A percentile compares a stretch with the other conserved stretches of the same genome.
Conservation (phyloP, 768 basidiomycete genomes). For the Suillus paluster region DNA sequence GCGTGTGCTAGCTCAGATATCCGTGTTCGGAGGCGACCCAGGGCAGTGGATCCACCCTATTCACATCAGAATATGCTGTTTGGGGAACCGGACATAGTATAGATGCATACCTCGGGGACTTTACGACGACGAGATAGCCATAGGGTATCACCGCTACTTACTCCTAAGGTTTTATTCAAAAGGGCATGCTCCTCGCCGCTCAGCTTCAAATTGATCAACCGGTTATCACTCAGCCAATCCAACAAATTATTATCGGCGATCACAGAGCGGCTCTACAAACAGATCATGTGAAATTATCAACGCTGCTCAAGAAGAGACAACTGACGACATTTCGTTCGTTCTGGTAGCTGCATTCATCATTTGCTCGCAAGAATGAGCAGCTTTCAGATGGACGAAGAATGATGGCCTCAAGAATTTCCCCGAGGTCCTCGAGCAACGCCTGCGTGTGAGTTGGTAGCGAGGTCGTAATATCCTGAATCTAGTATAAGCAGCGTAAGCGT, state of each 20-base stretch:
- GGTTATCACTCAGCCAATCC: slow-evolving; percentile 51
- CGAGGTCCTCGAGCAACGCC: slow-evolving; percentile 25
- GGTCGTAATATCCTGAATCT: slow-evolving; percentile 41
- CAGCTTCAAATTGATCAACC: slow-evolving; percentile 22
- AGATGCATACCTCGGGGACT: slow-evolving; percentile 52
- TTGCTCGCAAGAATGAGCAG: slow-evolving; percentile 33
- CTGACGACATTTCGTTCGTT: slow-evolving; percentile 33
- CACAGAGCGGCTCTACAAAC: slow-evolving; percentile 50
- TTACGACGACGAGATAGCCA: slow-evolving; percentile 60
- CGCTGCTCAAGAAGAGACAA: slow-evolving; percentile 5
- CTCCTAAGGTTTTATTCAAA: slow-evolving; percentile 46
- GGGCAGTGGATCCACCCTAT: slow-evolving; percentile 85
- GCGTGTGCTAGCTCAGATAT: slow-evolving; percentile 69
- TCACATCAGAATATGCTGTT: slow-evolving; percentile 24
- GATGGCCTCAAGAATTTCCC: slow-evolving; percentile 37
- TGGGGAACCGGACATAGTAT: slow-evolving; percentile 11
- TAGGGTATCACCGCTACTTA: slow-evolving; percentile 57
- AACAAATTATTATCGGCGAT: slow-evolving; percentile 50
- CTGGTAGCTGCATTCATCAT: slow-evolving; percentile 16
- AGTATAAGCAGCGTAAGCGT: slow-evolving; percentile 15
- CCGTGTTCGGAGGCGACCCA: slow-evolving; percentile 72
- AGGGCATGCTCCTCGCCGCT: slow-evolving; percentile 30
- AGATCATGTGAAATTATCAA: slow-evolving; percentile 14
- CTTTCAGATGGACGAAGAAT: slow-evolving; percentile 35
- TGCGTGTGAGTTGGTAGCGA: slow-evolving; percentile 33